Conservation (phyloP, 2,329 filamentous ascomycete genomes). For the Cryphonectria radicalis region DNA sequence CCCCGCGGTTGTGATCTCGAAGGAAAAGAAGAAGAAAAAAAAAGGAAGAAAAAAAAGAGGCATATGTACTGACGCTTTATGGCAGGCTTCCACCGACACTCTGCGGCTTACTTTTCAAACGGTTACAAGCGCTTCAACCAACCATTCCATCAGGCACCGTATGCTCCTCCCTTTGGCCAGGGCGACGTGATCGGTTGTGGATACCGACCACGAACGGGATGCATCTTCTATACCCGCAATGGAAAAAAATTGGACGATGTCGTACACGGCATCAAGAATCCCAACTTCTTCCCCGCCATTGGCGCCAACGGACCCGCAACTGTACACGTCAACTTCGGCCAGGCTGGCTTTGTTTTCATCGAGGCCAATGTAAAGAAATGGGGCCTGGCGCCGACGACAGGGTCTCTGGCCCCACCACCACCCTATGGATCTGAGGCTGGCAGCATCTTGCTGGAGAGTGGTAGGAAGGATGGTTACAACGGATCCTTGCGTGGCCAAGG, state of each 20-base stretch:
- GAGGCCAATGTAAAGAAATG: constrained; percentile 99
- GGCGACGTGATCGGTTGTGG: constrained; percentile 96
- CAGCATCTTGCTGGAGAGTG: constrained; percentile 90
- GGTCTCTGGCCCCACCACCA: constrained; percentile 90
- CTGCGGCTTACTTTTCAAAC: constrained; percentile 86
- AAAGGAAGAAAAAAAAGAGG: too few species aligned
- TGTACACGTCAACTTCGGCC: constrained; percentile 96
- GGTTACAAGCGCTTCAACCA: constrained; percentile 91
- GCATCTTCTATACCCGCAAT: constrained; percentile 97
- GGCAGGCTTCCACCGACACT: constrained; percentile 87
- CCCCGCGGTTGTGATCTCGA: neutral
- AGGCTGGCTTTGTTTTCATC: constrained; percentile 98
- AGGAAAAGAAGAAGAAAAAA: too few species aligned
- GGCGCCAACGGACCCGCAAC: constrained; percentile 92
- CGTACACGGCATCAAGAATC: constrained; percentile 86
- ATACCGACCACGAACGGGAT: constrained; percentile 91
- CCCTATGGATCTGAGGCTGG: constrained; percentile 97
- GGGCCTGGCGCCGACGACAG: constrained; percentile 94
- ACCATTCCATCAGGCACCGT: constrained; percentile 78
- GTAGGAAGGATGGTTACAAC: constrained; percentile 64
- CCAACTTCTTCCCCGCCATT: constrained; percentile 98
- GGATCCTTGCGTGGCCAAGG: constrained; percentile 42
- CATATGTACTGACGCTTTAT: neutral
- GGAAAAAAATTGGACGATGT: constrained; percentile 97
- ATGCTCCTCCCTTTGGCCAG: constrained; percentile 84